Evolutionary conservation across 371 early-diverging fungal genomes (phyloP), one percentile per base, ranked within the genome.

Genomic region (Hamiltosporidium magnivora): DNA sequence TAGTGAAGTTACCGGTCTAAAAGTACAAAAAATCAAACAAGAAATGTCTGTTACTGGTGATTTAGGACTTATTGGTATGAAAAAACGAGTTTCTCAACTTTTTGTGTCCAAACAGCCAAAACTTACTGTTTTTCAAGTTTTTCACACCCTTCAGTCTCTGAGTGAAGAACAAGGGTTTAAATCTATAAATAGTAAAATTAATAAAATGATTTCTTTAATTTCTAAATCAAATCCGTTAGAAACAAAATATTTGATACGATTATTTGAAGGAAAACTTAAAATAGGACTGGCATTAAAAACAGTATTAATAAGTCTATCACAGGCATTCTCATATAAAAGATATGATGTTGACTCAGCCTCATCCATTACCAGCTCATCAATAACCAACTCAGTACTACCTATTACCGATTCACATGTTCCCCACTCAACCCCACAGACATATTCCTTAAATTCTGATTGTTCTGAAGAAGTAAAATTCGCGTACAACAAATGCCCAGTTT

Each of bases 21-120:
- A 67, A 14, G 40, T 64, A 3, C 68, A 70, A 52, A 58, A 2
- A 25, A 36, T 83, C 1, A 73, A 63, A 63, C 49, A 69, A 44
- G 73, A 71, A 71, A 69, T 61, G 58, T 63, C 44, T 44, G 73
- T 74, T 61, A 55, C 12, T 39, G 83, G 83, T 36, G 83, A 83
- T 69, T 62, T 75, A 14, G 79, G 78, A 0, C 58, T 52, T 9
- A 68, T 79, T 12, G 78, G 88, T 87, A 69, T 69, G 63, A 66
- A 64, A 46, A 58, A 66, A 39, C 63, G 65, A 44, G 25, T 25
- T 38, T 37, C 60, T n/a, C 70, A 67, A 58, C 66, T 79, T 6
- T 64, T 72, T 61, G 71, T 75, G 37, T 37, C 60, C 2, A 69
- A 73, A 67, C 67, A 41, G 52, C 53, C 68, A 36, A 42, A 58